Evolutionary conservation across 768 basidiomycete species (phyloP).

Genomic region (Suillus tomentosus): DNA sequence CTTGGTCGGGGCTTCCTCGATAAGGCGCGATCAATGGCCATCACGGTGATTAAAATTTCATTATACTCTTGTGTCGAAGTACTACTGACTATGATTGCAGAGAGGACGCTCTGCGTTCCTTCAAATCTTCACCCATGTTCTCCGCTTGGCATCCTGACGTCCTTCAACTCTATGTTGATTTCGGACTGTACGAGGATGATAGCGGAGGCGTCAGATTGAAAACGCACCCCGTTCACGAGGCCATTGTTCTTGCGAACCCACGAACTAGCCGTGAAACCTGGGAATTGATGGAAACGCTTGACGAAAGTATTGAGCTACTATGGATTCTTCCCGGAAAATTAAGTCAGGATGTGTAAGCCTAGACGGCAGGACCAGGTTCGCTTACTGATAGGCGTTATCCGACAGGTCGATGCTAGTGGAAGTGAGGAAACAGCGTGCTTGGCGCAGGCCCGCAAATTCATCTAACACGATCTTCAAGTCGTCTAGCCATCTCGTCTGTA

Average conservation of each 20-base stretch:
- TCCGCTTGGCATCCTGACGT: conserved; percentile 65
- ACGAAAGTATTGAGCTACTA: conserved; percentile 26
- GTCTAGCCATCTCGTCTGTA: conserved; percentile 30
- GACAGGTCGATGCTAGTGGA: conserved; percentile 19
- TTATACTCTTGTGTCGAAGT: background rate
- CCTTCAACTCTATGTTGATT: conserved; percentile 60
- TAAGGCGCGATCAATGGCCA: conserved; percentile 63
- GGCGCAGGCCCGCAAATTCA: conserved; percentile 32
- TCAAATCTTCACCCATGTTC: conserved; percentile 66
- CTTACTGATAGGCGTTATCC: background rate
- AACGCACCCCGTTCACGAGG: conserved; percentile 67
- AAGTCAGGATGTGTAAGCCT: conserved; percentile 14
- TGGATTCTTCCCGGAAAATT: conserved; percentile 30
- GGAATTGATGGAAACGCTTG: conserved; percentile 27
- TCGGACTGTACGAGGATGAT: conserved; percentile 44
- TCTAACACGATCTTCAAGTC: conserved; percentile 30
- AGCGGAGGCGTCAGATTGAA: conserved; percentile 56
- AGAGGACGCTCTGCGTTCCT: conserved; percentile 55
- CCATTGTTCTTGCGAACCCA: conserved; percentile 56
- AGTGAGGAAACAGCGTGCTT: conserved; percentile 22
- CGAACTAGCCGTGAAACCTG: conserved; percentile 25
- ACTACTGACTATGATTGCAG: conserved; percentile 33
- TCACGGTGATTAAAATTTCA: conserved; percentile 44
- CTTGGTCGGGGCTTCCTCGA: conserved; percentile 47
- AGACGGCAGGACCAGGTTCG: background rate